These are phyloP conservation scores for Hypoxylon lienhwacheense DNA, from an alignment of 495 filamentous ascomycete genomes.

Conservation along the genomic window DNA sequence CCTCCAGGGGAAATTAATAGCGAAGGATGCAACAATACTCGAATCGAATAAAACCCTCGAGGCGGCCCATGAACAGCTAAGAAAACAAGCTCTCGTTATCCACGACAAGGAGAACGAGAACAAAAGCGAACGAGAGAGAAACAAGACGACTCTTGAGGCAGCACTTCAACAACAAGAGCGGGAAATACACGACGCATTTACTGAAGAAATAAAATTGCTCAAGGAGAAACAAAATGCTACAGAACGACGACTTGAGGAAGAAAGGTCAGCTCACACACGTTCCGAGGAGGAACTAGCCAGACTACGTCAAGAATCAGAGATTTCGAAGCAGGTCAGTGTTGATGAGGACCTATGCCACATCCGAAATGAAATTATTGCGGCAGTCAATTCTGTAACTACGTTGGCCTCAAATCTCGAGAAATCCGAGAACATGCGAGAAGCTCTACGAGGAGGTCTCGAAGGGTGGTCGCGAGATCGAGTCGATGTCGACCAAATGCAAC, in stretches of 20 bases:
- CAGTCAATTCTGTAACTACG: conserved; percentile 6
- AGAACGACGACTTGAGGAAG: conserved; percentile 26
- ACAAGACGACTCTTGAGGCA: conserved; percentile 14
- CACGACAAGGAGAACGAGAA: conserved; percentile 17
- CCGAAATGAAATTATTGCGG: conserved; percentile 12
- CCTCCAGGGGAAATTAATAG: conserved; percentile 13
- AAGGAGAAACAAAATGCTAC: conserved; percentile 8
- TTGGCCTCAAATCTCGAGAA: conserved; percentile 13
- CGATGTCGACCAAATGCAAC: conserved; percentile 30
- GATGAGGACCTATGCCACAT: conserved; percentile 19
- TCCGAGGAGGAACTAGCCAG: conserved; percentile 28
- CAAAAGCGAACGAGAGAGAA: conserved; percentile 13
- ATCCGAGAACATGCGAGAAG: conserved; percentile 17
- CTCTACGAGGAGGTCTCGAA: conserved; percentile 27
- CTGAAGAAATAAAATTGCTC: conserved; percentile 21
- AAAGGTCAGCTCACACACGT: conserved; percentile 12
- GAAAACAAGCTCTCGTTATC: conserved; percentile 7
- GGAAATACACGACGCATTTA: conserved; percentile 15
- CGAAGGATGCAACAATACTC: conserved; percentile 12
- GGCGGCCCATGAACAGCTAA: conserved; percentile 27
- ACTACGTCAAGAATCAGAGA: conserved; percentile 15
- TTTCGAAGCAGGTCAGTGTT: conserved; percentile 5
- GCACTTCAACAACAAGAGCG: conserved; percentile 26
- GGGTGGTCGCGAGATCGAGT: conserved; percentile 29
- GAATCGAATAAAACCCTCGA: conserved; percentile 19